Conservation (phyloP, 345 rosid species). For the Brassica incana region DNA sequence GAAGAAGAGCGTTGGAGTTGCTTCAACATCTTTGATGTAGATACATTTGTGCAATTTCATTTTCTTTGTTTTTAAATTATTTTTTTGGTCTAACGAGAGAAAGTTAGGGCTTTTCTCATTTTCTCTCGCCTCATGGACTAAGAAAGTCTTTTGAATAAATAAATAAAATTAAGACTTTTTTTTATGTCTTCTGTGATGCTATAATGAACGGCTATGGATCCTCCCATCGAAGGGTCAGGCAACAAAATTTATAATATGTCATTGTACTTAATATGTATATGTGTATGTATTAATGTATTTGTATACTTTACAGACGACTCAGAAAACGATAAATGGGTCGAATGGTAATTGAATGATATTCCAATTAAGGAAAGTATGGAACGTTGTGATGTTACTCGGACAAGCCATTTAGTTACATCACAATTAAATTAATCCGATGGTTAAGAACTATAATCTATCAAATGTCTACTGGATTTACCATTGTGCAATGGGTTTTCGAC, state of each 20-base stretch:
- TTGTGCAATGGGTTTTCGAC: constrained; percentile 46
- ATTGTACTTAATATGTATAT: constrained; percentile 11
- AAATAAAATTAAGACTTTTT: background rate
- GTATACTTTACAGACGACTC: background rate
- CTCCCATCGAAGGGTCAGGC: constrained; percentile 22
- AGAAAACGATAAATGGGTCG: background rate
- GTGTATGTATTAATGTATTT: background rate
- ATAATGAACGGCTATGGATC: constrained; percentile 56
- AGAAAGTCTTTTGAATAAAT: background rate
- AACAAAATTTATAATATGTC: constrained; percentile 26
- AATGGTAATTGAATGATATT: constrained; percentile 19
- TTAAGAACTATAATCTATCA: constrained; percentile 22
- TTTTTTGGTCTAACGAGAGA: constrained; percentile 24
- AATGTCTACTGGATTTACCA: constrained; percentile 38
- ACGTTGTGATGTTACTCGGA: constrained; percentile 40
- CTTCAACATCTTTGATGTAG: constrained; percentile 54
- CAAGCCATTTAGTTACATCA: constrained; percentile 37
- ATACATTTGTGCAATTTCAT: constrained; percentile 46
- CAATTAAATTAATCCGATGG: constrained; percentile 31
- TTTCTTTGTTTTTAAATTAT: background rate
- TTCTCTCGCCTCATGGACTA: constrained; percentile 29
- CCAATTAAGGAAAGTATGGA: constrained; percentile 50
- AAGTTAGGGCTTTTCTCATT: constrained; percentile 27
- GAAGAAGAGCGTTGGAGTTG: constrained; percentile 25
- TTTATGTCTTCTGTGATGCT: constrained; percentile 5